Evolutionary conservation across 208 protist genomes (phyloP).

Genomic region (Acanthamoeba healyi): DNA sequence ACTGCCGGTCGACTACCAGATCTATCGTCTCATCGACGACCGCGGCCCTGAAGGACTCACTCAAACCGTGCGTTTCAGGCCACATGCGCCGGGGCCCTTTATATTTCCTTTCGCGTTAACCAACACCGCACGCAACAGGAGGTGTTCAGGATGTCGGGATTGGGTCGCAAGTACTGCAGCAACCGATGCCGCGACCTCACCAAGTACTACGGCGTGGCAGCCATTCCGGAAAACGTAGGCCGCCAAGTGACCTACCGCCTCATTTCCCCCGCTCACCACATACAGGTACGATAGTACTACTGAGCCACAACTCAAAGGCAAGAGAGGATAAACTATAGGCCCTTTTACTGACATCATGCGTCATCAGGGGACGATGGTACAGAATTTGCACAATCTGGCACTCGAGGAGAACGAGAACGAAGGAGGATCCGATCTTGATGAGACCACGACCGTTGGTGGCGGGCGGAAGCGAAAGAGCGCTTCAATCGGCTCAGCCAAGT

Average conservation of each 20-base stretch:
- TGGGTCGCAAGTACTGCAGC: constrained; percentile 6
- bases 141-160: background rate
- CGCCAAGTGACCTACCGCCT: constrained; percentile 33
- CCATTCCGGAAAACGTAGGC: background rate
- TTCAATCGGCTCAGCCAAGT: too few species aligned
- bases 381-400: too few species aligned
- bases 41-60: background rate
- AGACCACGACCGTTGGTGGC: too few species aligned
- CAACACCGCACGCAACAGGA: background rate
- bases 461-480: too few species aligned
- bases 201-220: background rate
- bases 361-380: too few species aligned
- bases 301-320: too few species aligned
- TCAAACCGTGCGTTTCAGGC: background rate
- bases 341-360: too few species aligned
- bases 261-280: background rate
- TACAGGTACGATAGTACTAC: too few species aligned
- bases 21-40: constrained; percentile 12
- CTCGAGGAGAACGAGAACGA: too few species aligned
- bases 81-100: background rate
- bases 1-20: background rate
- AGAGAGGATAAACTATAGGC: too few species aligned
- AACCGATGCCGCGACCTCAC: constrained; percentile 3
- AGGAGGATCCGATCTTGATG: too few species aligned
- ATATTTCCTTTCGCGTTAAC: background rate